Evolutionary conservation across 257 asterid species (phyloP).

Genomic region (Capsicum rhomboideum): DNA sequence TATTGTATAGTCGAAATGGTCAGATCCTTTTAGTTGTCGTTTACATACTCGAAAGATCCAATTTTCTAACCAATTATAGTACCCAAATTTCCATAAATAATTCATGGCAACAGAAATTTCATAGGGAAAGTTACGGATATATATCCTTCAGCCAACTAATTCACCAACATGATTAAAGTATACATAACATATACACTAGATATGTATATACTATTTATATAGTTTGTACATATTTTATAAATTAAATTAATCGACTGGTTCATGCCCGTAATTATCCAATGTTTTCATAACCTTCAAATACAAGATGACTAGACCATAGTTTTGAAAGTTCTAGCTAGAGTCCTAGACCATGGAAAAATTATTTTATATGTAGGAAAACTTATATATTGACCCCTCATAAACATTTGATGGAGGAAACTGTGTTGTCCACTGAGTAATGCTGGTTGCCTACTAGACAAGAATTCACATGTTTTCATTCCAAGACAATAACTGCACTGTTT

Average conservation of each 20-base stretch:
- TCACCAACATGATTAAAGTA: neutral
- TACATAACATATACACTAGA: neutral
- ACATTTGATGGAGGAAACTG: conserved; percentile 3
- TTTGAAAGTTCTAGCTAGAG: neutral
- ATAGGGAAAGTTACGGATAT: neutral
- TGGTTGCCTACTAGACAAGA: conserved; percentile 37
- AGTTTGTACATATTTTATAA: neutral
- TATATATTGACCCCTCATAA: neutral
- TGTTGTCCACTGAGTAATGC: conserved; percentile 27
- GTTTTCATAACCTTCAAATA: neutral
- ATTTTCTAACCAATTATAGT: neutral
- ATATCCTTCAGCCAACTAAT: neutral
- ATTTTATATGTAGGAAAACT: neutral
- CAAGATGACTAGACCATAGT: neutral
- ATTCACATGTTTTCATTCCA: conserved; percentile 14
- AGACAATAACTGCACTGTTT: conserved; percentile 11
- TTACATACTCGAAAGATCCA: neutral
- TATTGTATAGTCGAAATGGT: neutral
- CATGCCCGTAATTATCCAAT: neutral
- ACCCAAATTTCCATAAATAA: neutral
- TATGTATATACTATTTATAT: neutral
- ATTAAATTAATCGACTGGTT: neutral
- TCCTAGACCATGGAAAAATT: neutral
- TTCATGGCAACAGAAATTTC: neutral
- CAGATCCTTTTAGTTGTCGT: neutral